These are phyloP conservation scores for Adansonia digitata DNA, from an alignment of 345 rosid genomes.

Conservation along the genomic window DNA sequence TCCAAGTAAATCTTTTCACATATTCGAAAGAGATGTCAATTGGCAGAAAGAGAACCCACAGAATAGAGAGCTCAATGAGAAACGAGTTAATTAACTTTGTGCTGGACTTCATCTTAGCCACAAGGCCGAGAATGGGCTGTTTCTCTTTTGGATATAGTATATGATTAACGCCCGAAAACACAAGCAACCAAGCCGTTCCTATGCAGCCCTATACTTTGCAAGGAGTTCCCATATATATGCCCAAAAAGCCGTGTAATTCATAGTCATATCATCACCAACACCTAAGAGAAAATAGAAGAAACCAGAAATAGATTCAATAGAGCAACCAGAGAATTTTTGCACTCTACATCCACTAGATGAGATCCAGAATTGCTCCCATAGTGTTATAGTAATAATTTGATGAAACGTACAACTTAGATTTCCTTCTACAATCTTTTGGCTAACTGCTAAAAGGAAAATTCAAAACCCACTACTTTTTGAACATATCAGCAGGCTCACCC, in stretches of 20 bases:
- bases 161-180: too few relatives aligned
- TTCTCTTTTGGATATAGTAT: background rate
- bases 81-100: background rate
- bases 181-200: background rate
- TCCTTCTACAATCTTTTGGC: too few relatives aligned
- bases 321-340: too few relatives aligned
- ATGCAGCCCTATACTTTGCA: background rate
- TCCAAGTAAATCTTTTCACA: background rate
- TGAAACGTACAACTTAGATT: background rate
- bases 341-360: too few relatives aligned
- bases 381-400: background rate
- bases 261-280: too few relatives aligned
- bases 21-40: background rate
- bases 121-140: background rate
- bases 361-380: background rate
- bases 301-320: too few relatives aligned
- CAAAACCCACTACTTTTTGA: constrained; percentile 27
- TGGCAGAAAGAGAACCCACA: too few relatives aligned
- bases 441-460: background rate
- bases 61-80: too few relatives aligned
- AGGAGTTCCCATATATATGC: background rate
- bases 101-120: background rate
- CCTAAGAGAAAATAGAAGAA: too few relatives aligned
- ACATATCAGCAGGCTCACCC: constrained; percentile 63
- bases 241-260: too few relatives aligned